Evolutionary conservation across 306 rosid genomes (phyloP), one percentile per base, ranked within the genome.

Genomic region (Pyrus betulifolia): DNA sequence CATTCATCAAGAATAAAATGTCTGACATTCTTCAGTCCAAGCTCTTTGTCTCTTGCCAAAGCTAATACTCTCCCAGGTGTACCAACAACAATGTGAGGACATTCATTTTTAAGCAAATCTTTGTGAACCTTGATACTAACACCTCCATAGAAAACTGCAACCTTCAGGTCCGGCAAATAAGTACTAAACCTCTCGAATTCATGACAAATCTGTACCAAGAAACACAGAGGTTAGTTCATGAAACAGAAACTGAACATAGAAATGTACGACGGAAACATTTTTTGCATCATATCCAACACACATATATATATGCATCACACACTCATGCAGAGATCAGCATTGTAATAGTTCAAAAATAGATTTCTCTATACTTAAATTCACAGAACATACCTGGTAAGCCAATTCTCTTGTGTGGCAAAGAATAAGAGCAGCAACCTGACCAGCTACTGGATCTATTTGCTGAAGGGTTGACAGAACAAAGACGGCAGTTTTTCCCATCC

Each of bases 1-100:
- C 96, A 90, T 83, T 90, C 96, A 79, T 90, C 96, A 42, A 90
- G 93, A 81, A 88, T 84, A 72, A 90, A 90, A 82, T 88, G 96
- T 82, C 93, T 85, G 81, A 88, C 96, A 63, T 90, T 90, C 89
- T 90, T 90, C 40, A 88, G 80, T 60, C 88, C 86, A 82, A 90
- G 93, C 66, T 90, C 96, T 79, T 88, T 88, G 15, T 90, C 93
- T 82, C 89, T 88, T 38, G 87, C 82, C 52, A 90, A 70, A 54
- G 93, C 91, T 66, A 90, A 85, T 70, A 90, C 83, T 80, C 96
- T 86, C 82, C 93, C 93, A 76, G 96, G 96, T 27, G 96, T 90
- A 70, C 96, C 96, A 82, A 90, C 96, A 74, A 90, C 93, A 80
- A 90, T 74, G 71, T 90, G 96, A 0, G 93, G 96, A 68, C 96